Conservation (phyloP, 2,329 filamentous ascomycete species). For the Fusarium sp. region DNA sequence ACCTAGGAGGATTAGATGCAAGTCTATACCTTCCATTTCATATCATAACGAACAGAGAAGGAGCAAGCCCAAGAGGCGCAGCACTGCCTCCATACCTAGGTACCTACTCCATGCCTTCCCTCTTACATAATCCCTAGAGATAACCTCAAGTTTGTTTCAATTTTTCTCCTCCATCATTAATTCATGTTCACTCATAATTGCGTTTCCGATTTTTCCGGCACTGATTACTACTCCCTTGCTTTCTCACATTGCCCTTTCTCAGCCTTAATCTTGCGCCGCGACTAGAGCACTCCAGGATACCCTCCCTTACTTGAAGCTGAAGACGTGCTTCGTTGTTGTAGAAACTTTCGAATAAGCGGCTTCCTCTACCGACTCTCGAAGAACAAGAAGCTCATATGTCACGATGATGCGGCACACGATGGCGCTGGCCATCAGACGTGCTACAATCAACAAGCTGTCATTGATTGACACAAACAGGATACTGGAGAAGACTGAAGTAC, state of each 20-base stretch:
- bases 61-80: not conserved
- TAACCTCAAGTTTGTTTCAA: not conserved
- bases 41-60: not conserved
- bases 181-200: not conserved
- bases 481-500: constrained; percentile 15
- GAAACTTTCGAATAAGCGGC: not conserved
- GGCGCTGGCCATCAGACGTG: constrained; percentile 13
- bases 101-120: no score
- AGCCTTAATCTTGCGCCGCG: not conserved
- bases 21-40: not conserved
- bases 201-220: not conserved
- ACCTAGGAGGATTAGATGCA: not conserved
- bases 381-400: constrained; percentile 12
- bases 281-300: not conserved
- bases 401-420: constrained; percentile 14
- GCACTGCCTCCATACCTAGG: not conserved
- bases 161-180: not conserved
- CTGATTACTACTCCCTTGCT: not conserved
- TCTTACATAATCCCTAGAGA: constrained; percentile 3
- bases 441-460: constrained; percentile 13
- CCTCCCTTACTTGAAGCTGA: constrained; percentile 9
- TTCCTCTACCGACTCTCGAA: constrained; percentile 18
- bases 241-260: not conserved
- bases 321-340: not conserved
- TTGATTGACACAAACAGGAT: constrained; percentile 21